Evolutionary conservation across 371 early-diverging fungal genomes (phyloP).

Genomic region (Mortierella sp.): DNA sequence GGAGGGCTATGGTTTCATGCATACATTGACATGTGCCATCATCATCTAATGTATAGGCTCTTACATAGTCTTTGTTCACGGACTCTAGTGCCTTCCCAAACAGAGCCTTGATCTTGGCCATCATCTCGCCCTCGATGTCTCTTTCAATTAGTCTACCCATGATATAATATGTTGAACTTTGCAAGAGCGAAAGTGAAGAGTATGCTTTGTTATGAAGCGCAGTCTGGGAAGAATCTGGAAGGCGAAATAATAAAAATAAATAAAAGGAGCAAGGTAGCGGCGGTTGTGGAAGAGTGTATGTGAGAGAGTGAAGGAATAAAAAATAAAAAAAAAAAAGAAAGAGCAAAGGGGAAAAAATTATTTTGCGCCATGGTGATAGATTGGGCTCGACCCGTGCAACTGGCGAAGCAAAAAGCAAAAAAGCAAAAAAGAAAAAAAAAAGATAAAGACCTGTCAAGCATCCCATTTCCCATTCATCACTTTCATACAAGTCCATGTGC

Average conservation of each 20-base stretch:
- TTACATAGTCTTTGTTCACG: slow-evolving; percentile 30
- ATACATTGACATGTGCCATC: not conserved
- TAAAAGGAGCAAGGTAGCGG: not conserved
- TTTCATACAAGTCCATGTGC: too few relatives aligned
- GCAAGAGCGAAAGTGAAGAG: not conserved
- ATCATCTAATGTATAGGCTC: too few relatives aligned
- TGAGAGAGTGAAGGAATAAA: not conserved
- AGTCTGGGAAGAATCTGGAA: not conserved
- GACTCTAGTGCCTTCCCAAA: slow-evolving; percentile 21
- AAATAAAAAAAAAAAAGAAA: not conserved
- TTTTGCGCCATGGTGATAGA: too few relatives aligned
- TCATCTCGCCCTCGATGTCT: slow-evolving; percentile 20
- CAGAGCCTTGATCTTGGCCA: slow-evolving; percentile 23
- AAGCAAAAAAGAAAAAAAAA: too few relatives aligned
- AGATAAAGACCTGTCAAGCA: too few relatives aligned
- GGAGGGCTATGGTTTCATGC: not conserved
- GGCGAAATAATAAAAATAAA: not conserved
- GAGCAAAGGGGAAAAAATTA: not conserved
- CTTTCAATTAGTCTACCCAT: slow-evolving; percentile 20
- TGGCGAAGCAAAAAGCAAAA: too few relatives aligned
- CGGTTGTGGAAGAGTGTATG: not conserved
- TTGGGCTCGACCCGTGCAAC: too few relatives aligned
- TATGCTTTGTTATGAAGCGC: not conserved
- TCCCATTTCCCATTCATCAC: too few relatives aligned
- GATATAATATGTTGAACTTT: not conserved